Evolutionary conservation across 768 basidiomycete genomes (phyloP).

Genomic region (Rhodotorula toruloides): DNA sequence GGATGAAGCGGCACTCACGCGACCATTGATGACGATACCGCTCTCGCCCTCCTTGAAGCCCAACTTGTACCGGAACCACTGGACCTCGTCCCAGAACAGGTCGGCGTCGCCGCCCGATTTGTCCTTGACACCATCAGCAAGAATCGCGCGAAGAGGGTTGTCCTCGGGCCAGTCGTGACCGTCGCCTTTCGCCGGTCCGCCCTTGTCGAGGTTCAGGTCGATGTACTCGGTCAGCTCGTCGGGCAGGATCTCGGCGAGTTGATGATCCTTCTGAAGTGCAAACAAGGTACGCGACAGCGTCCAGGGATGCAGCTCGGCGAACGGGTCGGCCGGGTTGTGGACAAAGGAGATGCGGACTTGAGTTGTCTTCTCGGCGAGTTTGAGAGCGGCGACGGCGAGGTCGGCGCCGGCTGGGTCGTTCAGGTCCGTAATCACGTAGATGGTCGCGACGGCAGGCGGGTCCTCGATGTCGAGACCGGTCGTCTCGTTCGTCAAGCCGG

Average conservation of each 20-base stretch:
- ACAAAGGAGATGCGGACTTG: slow-evolving; percentile 66
- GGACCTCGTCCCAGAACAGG: slow-evolving; percentile 20
- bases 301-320: slow-evolving; percentile 11
- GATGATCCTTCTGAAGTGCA: slow-evolving; percentile 52
- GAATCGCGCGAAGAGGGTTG: slow-evolving; percentile 18
- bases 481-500: slow-evolving; percentile 3
- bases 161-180: slow-evolving; percentile 4
- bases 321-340: slow-evolving; percentile 59
- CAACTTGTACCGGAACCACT: slow-evolving; percentile 7
- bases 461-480: slow-evolving; percentile 8
- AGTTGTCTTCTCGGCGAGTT: slow-evolving; percentile 53
- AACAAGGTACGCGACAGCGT: slow-evolving; percentile 50
- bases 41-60: slow-evolving; percentile 51
- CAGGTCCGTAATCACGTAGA: slow-evolving; percentile 70
- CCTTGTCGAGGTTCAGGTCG: slow-evolving; percentile 11
- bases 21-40: slow-evolving; percentile 72
- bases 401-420: slow-evolving; percentile 58
- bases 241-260: slow-evolving; percentile 47
- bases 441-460: slow-evolving; percentile 41
- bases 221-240: slow-evolving; percentile 25
- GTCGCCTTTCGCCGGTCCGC: background rate
- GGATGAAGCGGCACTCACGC: slow-evolving; percentile 54
- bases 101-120: slow-evolving; percentile 5
- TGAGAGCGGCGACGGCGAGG: slow-evolving; percentile 63
- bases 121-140: slow-evolving; percentile 31